Evolutionary conservation across 208 protist genomes (phyloP).

Genomic region (Crithidia sp.): DNA sequence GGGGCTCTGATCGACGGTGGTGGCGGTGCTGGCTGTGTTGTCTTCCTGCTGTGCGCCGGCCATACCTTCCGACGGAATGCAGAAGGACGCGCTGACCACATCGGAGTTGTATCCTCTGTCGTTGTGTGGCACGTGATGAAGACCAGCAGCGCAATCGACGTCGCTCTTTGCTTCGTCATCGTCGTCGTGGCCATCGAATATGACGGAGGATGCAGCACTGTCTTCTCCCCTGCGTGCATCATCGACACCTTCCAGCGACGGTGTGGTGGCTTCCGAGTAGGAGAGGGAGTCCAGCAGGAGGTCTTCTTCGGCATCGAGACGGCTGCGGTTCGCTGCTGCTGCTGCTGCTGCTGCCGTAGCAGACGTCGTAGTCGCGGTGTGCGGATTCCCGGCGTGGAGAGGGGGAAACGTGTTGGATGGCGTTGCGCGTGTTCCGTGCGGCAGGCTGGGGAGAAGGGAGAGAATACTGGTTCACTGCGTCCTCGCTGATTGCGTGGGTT

Average conservation of each 20-base stretch:
- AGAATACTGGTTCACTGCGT: too few relatives aligned
- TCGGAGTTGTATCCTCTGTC: neutral
- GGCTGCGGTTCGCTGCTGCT: neutral
- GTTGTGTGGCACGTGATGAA: too few relatives aligned
- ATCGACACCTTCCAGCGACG: neutral
- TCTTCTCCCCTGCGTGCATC: too few relatives aligned
- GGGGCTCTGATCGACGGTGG: conserved; percentile 6
- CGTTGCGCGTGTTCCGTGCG: too few relatives aligned
- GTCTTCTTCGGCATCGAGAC: conserved; percentile 5
- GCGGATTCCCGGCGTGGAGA: too few relatives aligned
- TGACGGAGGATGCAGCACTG: conserved; percentile 3
- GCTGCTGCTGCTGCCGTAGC: too few relatives aligned
- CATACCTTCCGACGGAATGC: neutral
- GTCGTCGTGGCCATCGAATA: conserved; percentile 6
- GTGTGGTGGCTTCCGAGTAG: neutral
- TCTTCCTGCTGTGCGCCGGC: too few relatives aligned
- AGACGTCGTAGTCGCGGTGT: too few relatives aligned
- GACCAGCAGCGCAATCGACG: too few relatives aligned
- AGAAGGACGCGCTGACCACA: conserved; percentile 4
- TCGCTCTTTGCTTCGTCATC: neutral
- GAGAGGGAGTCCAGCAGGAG: conserved; percentile 22
- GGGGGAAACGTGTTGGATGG: too few relatives aligned
- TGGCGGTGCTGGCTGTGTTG: neutral
- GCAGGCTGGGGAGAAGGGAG: too few relatives aligned
- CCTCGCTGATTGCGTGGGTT: too few relatives aligned